These are phyloP conservation scores for Forsythia viridissima DNA, from an alignment of 257 asterid genomes.

Conservation along the genomic window DNA sequence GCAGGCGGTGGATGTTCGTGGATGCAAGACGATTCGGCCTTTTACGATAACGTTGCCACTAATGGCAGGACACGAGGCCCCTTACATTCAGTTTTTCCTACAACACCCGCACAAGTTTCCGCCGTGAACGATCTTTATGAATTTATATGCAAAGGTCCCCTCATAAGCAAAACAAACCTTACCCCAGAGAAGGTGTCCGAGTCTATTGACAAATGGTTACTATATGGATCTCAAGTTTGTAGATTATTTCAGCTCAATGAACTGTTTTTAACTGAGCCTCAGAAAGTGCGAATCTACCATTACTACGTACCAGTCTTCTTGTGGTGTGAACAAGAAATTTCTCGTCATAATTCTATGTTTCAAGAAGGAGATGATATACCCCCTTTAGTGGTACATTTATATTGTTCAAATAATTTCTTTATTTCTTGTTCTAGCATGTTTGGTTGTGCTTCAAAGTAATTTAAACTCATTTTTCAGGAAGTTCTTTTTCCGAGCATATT, in stretches of 20 bases:
- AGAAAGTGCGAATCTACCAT: constrained; percentile 80
- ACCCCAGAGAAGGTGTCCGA: constrained; percentile 78
- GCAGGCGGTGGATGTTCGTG: constrained; percentile 63
- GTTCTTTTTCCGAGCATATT: not conserved
- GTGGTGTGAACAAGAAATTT: constrained; percentile 91
- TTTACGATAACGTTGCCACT: constrained; percentile 25
- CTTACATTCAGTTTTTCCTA: constrained; percentile 41
- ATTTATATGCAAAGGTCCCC: constrained; percentile 84
- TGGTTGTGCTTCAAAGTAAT: not conserved
- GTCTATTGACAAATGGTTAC: constrained; percentile 81
- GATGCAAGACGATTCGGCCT: constrained; percentile 49
- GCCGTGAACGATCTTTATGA: constrained; percentile 72
- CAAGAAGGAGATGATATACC: constrained; percentile 72
- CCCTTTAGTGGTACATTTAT: constrained; percentile 77
- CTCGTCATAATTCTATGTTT: constrained; percentile 58
- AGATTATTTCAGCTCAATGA: constrained; percentile 81
- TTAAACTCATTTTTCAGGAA: not conserved
- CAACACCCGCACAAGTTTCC: constrained; percentile 54
- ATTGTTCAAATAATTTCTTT: constrained; percentile 14
- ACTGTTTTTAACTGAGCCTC: constrained; percentile 68
- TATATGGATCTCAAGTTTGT: constrained; percentile 77
- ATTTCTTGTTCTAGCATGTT: not conserved
- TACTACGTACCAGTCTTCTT: constrained; percentile 92
- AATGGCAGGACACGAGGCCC: constrained; percentile 44
- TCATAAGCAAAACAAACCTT: constrained; percentile 58